A percentile compares a stretch with the other conserved stretches of the same genome.
phyloP scores from a whole-genome alignment of 768 basidiomycete species.

The Phylloporus arenicola region DNA sequence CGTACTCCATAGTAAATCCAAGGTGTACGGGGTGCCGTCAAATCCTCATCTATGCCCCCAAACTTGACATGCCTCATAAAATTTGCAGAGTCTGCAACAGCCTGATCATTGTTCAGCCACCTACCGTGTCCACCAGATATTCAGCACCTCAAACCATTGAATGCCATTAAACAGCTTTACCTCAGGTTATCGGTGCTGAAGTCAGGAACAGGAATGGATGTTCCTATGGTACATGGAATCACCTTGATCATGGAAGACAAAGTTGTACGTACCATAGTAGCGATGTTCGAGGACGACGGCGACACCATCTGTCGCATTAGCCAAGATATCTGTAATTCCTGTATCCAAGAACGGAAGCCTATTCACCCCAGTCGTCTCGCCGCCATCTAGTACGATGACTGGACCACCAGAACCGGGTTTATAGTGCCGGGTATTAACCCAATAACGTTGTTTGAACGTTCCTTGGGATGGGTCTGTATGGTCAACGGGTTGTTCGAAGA shows the following conservation, averaged over 20 bases:
- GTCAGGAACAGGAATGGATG: conserved; percentile 70
- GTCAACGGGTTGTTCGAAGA: conserved; percentile 83
- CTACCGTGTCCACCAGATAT: conserved; percentile 33
- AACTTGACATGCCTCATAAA: conserved; percentile 84
- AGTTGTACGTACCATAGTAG: conserved; percentile 63
- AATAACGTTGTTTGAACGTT: conserved; percentile 86
- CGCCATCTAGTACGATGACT: conserved; percentile 87
- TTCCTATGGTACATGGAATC: conserved; percentile 37
- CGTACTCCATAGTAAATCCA: conserved; percentile 94
- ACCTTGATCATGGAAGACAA: neutral
- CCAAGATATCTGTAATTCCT: conserved; percentile 82
- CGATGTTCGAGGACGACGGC: conserved; percentile 91
- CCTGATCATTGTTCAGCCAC: conserved; percentile 86
- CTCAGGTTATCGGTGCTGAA: conserved; percentile 80
- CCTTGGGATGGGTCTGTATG: conserved; percentile 59
- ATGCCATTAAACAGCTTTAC: conserved; percentile 29
- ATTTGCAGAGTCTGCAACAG: conserved; percentile 85
- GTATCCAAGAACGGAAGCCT: conserved; percentile 51
- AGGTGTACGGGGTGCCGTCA: conserved; percentile 67
- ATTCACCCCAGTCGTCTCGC: conserved; percentile 84
- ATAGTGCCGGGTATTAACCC: conserved; percentile 85
- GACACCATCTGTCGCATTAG: conserved; percentile 80
- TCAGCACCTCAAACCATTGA: neutral
- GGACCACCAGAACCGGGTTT: conserved; percentile 65
- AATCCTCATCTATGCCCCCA: conserved; percentile 59